phyloP scores from a whole-genome alignment of 768 basidiomycete genomes.

The Trametes cinnabarina region DNA sequence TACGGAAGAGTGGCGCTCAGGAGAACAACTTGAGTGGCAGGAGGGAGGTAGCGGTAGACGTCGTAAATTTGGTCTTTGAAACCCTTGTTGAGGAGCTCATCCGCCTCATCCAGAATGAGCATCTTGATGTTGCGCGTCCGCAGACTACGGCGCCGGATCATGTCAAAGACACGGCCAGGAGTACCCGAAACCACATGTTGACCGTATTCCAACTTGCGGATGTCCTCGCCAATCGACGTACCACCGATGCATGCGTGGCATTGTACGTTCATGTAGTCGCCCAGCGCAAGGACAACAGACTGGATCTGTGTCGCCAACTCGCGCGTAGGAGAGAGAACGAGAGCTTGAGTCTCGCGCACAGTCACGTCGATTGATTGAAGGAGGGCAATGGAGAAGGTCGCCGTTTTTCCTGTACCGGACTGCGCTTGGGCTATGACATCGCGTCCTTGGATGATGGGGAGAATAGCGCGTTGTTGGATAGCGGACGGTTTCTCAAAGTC shows the following conservation, averaged over 20 bases:
- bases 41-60: conserved; percentile 95
- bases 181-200: conserved; percentile 98
- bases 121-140: conserved; percentile 98
- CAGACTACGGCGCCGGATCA: conserved; percentile 92
- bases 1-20: conserved; percentile 95
- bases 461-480: conserved; percentile 96
- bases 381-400: conserved; percentile 97
- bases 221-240: conserved; percentile 96
- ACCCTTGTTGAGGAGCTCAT: conserved; percentile 94
- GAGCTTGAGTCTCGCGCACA: conserved; percentile 92
- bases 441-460: conserved; percentile 91
- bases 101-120: conserved; percentile 92
- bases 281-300: conserved; percentile 91
- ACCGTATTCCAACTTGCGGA: conserved; percentile 94
- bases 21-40: conserved; percentile 94
- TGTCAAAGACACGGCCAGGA: conserved; percentile 97
- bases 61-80: conserved; percentile 99
- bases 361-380: conserved; percentile 97
- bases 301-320: conserved; percentile 99
- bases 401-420: conserved; percentile 99
- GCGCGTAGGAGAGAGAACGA: conserved; percentile 96
- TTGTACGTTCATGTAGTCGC: conserved; percentile 99
- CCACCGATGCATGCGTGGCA: conserved; percentile 99
- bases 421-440: conserved; percentile 99
- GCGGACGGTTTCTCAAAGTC: conserved; percentile 99